phyloP scores from a whole-genome alignment of 345 rosid species.

The Gossypium longicalyx region DNA sequence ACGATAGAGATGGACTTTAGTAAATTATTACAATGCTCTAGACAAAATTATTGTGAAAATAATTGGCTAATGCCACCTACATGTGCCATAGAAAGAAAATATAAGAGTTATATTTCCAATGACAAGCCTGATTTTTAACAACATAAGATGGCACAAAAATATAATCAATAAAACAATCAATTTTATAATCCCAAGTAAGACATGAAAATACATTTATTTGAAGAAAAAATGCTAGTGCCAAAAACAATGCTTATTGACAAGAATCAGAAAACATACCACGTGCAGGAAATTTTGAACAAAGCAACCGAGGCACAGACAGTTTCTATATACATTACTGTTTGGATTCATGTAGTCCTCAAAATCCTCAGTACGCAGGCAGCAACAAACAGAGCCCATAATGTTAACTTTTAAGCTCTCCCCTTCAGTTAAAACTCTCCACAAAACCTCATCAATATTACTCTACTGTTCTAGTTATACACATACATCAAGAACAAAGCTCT shows the following conservation, averaged over 20 bases:
- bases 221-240: neutral
- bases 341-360: conserved; percentile 77
- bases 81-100: neutral
- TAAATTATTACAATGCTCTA: neutral
- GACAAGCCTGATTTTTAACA: neutral
- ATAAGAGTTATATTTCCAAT: neutral
- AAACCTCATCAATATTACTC: conserved; percentile 18
- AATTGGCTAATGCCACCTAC: neutral
- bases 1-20: neutral
- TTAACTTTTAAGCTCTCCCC: conserved; percentile 27
- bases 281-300: conserved; percentile 67
- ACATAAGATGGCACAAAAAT: conserved; percentile 3
- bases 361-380: conserved; percentile 69
- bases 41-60: neutral
- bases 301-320: conserved; percentile 77
- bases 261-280: conserved; percentile 42
- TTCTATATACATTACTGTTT: conserved; percentile 63
- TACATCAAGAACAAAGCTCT: conserved; percentile 21
- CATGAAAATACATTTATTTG: neutral
- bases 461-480: conserved; percentile 4
- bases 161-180: neutral
- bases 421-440: conserved; percentile 14
- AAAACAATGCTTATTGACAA: conserved; percentile 12
- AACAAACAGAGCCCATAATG: conserved; percentile 83
- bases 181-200: neutral